Percentiles rank a stretch among this genome's conserved stretches.
These are phyloP conservation scores for Suillus occidentalis DNA, from an alignment of 768 basidiomycete genomes.

Conservation along the genomic window DNA sequence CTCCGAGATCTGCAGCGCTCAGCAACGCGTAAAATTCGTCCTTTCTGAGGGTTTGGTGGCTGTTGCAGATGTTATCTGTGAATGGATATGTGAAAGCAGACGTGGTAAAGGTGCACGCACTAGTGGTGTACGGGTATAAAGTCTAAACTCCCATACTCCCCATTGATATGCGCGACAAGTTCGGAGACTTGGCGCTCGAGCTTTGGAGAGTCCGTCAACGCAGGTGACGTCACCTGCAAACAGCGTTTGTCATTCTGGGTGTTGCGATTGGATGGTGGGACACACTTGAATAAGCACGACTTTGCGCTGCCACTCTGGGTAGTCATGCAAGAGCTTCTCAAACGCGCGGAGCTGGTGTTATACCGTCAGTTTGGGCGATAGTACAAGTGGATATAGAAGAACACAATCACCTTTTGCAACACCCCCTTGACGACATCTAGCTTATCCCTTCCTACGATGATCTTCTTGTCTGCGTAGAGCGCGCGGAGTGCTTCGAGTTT, in stretches of 20 bases:
- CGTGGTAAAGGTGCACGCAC: slow-evolving; percentile 48
- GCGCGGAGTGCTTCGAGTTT: slow-evolving; percentile 82
- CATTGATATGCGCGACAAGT: slow-evolving; percentile 92
- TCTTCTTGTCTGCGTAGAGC: slow-evolving; percentile 95
- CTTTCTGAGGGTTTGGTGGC: slow-evolving; percentile 95
- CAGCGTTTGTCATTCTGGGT: slow-evolving; percentile 38
- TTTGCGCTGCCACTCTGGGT: slow-evolving; percentile 94
- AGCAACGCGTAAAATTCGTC: slow-evolving; percentile 98
- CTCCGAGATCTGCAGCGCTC: slow-evolving; percentile 88
- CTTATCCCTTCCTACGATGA: slow-evolving; percentile 96
- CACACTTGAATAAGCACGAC: slow-evolving; percentile 62
- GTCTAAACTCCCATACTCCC: slow-evolving; percentile 90
- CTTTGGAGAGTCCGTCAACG: slow-evolving; percentile 89
- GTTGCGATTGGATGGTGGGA: not conserved
- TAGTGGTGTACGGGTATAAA: slow-evolving; percentile 98
- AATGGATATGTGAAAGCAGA: not conserved
- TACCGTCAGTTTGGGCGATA: not conserved
- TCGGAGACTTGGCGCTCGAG: slow-evolving; percentile 93
- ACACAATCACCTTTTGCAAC: slow-evolving; percentile 78
- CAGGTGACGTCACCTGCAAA: slow-evolving; percentile 89
- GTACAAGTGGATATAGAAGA: not conserved
- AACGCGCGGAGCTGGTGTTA: slow-evolving; percentile 79
- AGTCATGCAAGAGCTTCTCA: slow-evolving; percentile 88
- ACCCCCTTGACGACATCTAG: slow-evolving; percentile 98
- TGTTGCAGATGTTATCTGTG: slow-evolving; percentile 27